phyloP scores from a whole-genome alignment of 1,139 yeast species.

The Diutina pseudorugosa region DNA sequence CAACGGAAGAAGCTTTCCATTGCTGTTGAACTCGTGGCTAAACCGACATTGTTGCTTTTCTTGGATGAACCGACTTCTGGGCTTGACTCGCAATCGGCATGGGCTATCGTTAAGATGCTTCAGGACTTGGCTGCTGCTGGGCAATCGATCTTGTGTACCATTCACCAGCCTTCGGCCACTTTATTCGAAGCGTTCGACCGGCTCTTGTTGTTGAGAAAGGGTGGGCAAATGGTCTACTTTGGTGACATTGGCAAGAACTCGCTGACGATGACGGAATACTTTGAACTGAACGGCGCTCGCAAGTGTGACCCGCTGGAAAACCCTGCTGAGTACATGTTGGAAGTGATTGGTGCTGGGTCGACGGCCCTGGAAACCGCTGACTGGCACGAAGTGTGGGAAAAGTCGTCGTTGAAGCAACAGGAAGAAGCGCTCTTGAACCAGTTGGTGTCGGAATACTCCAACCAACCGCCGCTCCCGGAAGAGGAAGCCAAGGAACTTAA shows the following conservation, averaged over 20 bases:
- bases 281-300: slow-evolving; percentile 59
- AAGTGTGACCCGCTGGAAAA: slow-evolving; percentile 47
- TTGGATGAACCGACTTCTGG: slow-evolving; percentile 93
- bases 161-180: slow-evolving; percentile 76
- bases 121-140: slow-evolving; percentile 67
- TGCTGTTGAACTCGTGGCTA: slow-evolving; percentile 83
- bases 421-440: neutral
- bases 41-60: slow-evolving; percentile 68
- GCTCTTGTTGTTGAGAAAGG: slow-evolving; percentile 54
- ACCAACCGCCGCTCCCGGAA: neutral
- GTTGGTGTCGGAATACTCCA: neutral
- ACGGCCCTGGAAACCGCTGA: neutral
- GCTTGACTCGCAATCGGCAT: slow-evolving; percentile 83
- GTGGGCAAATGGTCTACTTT: slow-evolving; percentile 72
- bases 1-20: slow-evolving; percentile 77
- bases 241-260: slow-evolving; percentile 69
- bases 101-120: slow-evolving; percentile 72
- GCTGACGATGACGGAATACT: slow-evolving; percentile 47
- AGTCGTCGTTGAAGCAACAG: neutral
- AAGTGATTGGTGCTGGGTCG: slow-evolving; percentile 7
- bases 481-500: neutral
- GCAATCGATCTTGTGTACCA: slow-evolving; percentile 74
- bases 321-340: slow-evolving; percentile 77
- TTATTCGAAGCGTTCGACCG: slow-evolving; percentile 70
- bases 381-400: slow-evolving; percentile 2